These are phyloP conservation scores for Teratosphaeria zuluensis DNA, from an alignment of 2,329 filamentous ascomycete species.

Conservation along the genomic window DNA sequence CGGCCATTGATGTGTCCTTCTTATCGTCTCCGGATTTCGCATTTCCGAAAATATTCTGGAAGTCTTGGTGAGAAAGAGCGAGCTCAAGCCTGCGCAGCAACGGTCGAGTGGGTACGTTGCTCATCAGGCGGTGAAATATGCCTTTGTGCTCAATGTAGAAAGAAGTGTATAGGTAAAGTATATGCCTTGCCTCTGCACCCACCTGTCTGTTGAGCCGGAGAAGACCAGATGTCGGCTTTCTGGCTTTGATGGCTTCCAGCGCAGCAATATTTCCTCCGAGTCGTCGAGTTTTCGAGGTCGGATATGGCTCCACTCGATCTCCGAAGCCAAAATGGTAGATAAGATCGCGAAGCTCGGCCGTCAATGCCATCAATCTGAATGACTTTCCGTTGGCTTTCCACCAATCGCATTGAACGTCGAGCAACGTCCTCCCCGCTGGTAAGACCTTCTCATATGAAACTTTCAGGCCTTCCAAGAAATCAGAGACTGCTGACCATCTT, in stretches of 20 bases:
- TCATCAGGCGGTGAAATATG: conserved; percentile 8
- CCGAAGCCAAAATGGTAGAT: conserved; percentile 12
- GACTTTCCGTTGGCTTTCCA: conserved; percentile 3
- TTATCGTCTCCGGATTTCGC: background rate
- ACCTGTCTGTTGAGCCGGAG: conserved; percentile 13
- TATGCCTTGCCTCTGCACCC: conserved; percentile 11
- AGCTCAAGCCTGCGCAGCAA: conserved; percentile 16
- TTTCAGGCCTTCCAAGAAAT: background rate
- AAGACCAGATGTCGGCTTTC: conserved; percentile 4
- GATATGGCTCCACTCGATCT: conserved; percentile 5
- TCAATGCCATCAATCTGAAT: conserved; percentile 11
- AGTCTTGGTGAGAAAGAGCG: conserved; percentile 11
- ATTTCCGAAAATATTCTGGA: conserved; percentile 17
- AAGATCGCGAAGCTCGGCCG: conserved; percentile 14
- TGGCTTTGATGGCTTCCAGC: background rate
- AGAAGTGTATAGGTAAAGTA: conserved; percentile 10
- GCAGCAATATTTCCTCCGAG: background rate
- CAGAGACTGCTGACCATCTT: background rate
- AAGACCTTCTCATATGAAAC: background rate
- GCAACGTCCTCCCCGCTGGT: background rate
- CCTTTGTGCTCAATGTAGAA: conserved; percentile 11
- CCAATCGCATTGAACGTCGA: conserved; percentile 1
- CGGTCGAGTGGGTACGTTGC: background rate
- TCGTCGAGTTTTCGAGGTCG: conserved; percentile 1
- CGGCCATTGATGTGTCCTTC: background rate